These are phyloP conservation scores for Laetiporus sulphureus DNA, from an alignment of 1,284 basidiomycete genomes.

Conservation along the genomic window DNA sequence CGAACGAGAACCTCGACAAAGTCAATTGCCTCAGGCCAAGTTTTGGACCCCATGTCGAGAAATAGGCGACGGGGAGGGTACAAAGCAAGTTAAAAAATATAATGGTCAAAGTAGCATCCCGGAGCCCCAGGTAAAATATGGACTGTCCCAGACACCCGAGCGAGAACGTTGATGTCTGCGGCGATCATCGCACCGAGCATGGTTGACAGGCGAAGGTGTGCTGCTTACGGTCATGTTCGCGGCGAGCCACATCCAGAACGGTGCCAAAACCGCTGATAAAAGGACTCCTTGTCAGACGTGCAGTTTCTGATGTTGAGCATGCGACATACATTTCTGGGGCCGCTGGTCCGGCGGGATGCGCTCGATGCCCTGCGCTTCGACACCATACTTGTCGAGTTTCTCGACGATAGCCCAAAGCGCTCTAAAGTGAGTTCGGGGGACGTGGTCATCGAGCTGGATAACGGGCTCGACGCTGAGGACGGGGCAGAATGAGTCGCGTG, in stretches of 20 bases:
- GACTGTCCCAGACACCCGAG: conserved; percentile 28
- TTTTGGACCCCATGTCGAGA: conserved; percentile 28
- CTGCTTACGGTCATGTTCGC: conserved; percentile 18
- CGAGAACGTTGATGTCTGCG: conserved; percentile 23
- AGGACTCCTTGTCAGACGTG: no score
- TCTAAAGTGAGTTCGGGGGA: conserved; percentile 7
- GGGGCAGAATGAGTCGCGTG: conserved; percentile 1
- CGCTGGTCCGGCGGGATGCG: conserved; percentile 21
- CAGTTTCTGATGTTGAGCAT: no score
- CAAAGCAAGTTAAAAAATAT: conserved; percentile 32
- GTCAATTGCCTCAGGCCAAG: conserved; percentile 32
- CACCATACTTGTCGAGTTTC: conserved; percentile 20
- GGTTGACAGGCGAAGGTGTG: background rate
- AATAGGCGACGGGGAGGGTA: conserved; percentile 28
- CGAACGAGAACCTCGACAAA: conserved; percentile 29
- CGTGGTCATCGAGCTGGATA: background rate
- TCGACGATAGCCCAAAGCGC: conserved; percentile 20
- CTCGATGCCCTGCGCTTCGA: conserved; percentile 25
- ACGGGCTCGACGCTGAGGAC: conserved; percentile 5
- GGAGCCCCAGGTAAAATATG: conserved; percentile 23
- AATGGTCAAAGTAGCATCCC: conserved; percentile 27
- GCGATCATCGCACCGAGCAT: background rate
- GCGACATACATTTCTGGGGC: conserved; percentile 10
- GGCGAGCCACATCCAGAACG: conserved; percentile 22
- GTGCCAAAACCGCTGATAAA: conserved; percentile 4